These are phyloP conservation scores for Tremella yokohamensis DNA, from an alignment of 768 basidiomycete genomes.

Conservation along the genomic window DNA sequence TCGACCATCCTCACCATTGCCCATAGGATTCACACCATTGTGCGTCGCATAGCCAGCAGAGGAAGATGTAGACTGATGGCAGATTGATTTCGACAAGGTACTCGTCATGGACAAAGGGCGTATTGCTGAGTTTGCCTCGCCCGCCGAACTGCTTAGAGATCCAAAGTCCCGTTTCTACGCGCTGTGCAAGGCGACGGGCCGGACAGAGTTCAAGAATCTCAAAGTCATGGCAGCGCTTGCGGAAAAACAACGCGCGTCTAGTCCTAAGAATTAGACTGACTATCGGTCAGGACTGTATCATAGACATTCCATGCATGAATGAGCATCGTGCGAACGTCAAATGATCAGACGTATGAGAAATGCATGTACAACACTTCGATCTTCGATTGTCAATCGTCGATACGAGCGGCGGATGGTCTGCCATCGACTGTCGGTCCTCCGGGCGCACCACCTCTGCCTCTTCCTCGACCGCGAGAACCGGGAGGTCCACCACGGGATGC, in stretches of 20 bases:
- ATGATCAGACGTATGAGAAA: not conserved
- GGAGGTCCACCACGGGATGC: not conserved
- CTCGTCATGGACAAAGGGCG: constrained; percentile 64
- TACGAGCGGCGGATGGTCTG: not conserved
- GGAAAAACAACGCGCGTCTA: constrained; percentile 21
- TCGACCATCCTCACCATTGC: constrained; percentile 82
- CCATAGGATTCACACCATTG: constrained; percentile 71
- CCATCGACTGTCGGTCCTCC: constrained; percentile 1
- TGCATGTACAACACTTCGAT: not conserved
- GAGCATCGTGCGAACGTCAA: too few species aligned
- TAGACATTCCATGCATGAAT: too few species aligned
- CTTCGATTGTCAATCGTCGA: constrained; percentile 3
- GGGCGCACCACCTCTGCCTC: not conserved
- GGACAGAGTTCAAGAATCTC: constrained; percentile 46
- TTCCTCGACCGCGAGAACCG: not conserved
- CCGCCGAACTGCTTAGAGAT: constrained; percentile 43
- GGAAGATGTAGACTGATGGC: not conserved
- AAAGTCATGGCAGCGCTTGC: constrained; percentile 41
- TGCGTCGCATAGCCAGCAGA: constrained; percentile 47
- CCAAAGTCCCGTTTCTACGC: constrained; percentile 45
- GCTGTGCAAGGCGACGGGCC: constrained; percentile 48
- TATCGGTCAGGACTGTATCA: too few species aligned
- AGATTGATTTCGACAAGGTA: constrained; percentile 72
- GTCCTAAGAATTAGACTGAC: not conserved
- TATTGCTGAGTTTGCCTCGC: constrained; percentile 66